phyloP scores from a whole-genome alignment of 129 eudicot genomes.

The Arctium lappa region DNA sequence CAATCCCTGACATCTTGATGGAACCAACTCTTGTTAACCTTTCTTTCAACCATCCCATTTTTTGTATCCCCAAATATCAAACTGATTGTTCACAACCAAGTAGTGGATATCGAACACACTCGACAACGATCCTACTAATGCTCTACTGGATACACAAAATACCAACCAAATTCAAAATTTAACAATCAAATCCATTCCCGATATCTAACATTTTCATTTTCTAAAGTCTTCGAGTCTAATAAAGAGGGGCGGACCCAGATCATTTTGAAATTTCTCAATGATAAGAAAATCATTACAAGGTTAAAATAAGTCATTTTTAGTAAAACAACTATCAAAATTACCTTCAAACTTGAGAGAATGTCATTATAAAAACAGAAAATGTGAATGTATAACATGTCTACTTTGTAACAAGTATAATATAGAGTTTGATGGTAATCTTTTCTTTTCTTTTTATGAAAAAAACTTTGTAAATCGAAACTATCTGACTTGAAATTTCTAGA shows the following conservation, averaged over 20 bases:
- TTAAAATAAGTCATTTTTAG: background rate
- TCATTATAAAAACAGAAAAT: background rate
- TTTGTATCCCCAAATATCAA: conserved; percentile 66
- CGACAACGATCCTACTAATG: conserved; percentile 45
- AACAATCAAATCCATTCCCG: background rate
- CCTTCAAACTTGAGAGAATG: background rate
- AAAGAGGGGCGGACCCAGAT: too few species aligned
- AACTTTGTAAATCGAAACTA: too few species aligned
- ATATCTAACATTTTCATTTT: background rate
- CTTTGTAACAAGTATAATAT: too few species aligned
- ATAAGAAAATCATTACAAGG: too few species aligned
- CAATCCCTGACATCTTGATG: conserved; percentile 43
- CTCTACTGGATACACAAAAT: conserved; percentile 54
- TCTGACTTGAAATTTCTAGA: too few species aligned
- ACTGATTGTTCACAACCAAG: conserved; percentile 49
- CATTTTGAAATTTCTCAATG: too few species aligned
- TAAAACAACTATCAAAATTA: too few species aligned
- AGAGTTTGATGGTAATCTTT: too few species aligned
- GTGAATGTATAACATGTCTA: too few species aligned
- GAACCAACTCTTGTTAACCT: conserved; percentile 61
- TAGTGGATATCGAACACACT: conserved; percentile 54
- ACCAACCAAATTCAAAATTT: conserved; percentile 39
- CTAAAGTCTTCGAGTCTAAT: background rate
- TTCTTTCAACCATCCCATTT: conserved; percentile 60
- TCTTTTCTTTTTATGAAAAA: too few species aligned